phyloP scores from a whole-genome alignment of 345 rosid species.

The Linum tenue region DNA sequence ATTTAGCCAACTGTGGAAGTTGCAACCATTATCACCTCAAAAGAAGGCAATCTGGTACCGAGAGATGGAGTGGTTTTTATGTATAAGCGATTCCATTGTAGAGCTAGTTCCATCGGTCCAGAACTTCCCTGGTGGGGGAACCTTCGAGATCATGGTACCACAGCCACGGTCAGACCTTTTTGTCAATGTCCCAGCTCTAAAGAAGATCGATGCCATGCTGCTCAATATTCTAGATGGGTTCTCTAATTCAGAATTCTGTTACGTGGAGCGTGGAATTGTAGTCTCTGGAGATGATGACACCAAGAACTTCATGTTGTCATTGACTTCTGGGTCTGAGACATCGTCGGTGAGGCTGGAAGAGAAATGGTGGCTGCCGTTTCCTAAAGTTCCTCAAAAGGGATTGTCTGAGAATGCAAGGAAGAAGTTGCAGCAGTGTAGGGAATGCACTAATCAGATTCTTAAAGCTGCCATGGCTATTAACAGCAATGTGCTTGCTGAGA shows the following conservation, averaged over 20 bases:
- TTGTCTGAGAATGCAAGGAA: constrained; percentile 17
- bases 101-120: constrained; percentile 26
- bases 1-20: constrained; percentile 23
- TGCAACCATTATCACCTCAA: constrained; percentile 17
- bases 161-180: constrained; percentile 20
- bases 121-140: constrained; percentile 18
- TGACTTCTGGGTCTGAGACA: constrained; percentile 5
- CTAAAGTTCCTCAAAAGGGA: constrained; percentile 17
- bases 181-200: constrained; percentile 26
- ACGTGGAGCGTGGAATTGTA: constrained; percentile 18
- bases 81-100: constrained; percentile 22
- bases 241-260: constrained; percentile 16
- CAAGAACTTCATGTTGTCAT: not conserved
- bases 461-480: constrained; percentile 28
- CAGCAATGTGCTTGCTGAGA: constrained; percentile 15
- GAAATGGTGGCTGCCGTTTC: constrained; percentile 29
- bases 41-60: constrained; percentile 22
- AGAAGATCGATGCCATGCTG: constrained; percentile 22
- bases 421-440: constrained; percentile 17
- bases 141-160: constrained; percentile 23
- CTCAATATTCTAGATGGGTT: constrained; percentile 21
- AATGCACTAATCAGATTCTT: constrained; percentile 22
- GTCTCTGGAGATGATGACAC: constrained; percentile 9
- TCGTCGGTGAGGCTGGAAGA: constrained; percentile 16
- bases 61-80: constrained; percentile 26